phyloP scores from a whole-genome alignment of 352 stramenopile genomes.

The Globisporangium polare region DNA sequence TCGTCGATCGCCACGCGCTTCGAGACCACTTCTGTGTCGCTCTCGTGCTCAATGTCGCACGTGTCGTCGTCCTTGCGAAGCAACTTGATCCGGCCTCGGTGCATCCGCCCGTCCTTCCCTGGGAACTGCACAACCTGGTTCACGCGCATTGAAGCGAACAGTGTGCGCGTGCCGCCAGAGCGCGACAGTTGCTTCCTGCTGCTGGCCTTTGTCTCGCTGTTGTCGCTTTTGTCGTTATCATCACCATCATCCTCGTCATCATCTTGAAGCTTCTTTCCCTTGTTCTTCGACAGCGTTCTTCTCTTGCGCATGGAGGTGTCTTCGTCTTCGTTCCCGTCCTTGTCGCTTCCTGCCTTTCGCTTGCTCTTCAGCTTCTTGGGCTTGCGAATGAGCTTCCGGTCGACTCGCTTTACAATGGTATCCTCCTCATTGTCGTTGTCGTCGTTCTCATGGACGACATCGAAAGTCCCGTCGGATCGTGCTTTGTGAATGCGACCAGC shows the following conservation, averaged over 20 bases:
- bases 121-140: constrained; percentile 57
- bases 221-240: constrained; percentile 3
- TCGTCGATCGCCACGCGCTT: constrained; percentile 38
- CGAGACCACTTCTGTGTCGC: constrained; percentile 37
- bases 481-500: constrained; percentile 27
- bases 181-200: neutral
- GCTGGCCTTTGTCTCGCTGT: neutral
- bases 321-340: constrained; percentile 15
- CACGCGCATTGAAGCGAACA: constrained; percentile 29
- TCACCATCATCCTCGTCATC: constrained; percentile 16
- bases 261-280: constrained; percentile 13
- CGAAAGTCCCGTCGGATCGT: constrained; percentile 44
- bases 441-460: constrained; percentile 44
- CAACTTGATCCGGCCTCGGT: constrained; percentile 42
- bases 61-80: constrained; percentile 35
- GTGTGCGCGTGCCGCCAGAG: neutral
- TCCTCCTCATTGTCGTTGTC: constrained; percentile 28
- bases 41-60: constrained; percentile 67
- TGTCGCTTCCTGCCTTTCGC: neutral
- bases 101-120: constrained; percentile 36
- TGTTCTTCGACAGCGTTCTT: constrained; percentile 14
- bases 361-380: constrained; percentile 13
- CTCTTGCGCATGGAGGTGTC: constrained; percentile 23
- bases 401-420: constrained; percentile 26
- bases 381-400: constrained; percentile 21